These are phyloP conservation scores for Leavenworthia alabamica DNA, from an alignment of 345 rosid genomes.

Conservation along the genomic window DNA sequence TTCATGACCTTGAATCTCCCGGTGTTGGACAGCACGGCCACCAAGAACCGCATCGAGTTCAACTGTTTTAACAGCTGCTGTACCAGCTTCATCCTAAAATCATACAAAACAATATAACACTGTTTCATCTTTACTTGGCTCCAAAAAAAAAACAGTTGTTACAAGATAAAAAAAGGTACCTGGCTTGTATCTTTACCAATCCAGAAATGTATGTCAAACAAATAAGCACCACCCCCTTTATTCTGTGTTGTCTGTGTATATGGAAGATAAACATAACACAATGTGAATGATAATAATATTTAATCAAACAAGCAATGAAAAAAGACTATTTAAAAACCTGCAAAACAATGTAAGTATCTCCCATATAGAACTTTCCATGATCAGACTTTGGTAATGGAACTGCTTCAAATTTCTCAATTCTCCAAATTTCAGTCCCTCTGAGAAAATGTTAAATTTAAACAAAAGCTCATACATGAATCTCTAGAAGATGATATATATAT, in stretches of 20 bases:
- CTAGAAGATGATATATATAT: not conserved
- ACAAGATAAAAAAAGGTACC: too few species aligned
- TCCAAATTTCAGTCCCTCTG: constrained; percentile 99
- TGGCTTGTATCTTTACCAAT: constrained; percentile 94
- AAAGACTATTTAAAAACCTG: constrained; percentile 49
- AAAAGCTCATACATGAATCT: not conserved
- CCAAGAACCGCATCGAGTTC: constrained; percentile 93
- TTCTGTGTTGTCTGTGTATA: constrained; percentile 66
- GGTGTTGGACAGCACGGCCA: constrained; percentile 97
- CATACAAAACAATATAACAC: not conserved
- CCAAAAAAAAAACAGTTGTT: not conserved
- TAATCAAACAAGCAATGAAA: not conserved
- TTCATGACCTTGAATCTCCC: constrained; percentile 97
- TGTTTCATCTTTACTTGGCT: not conserved
- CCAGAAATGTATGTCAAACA: constrained; percentile 94
- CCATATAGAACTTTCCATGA: constrained; percentile 91
- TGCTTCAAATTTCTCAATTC: constrained; percentile 88
- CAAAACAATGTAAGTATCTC: constrained; percentile 86
- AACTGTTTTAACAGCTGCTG: constrained; percentile 94
- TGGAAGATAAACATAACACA: constrained; percentile 16
- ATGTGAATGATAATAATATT: not conserved
- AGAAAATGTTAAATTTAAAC: constrained; percentile 46
- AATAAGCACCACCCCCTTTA: constrained; percentile 83
- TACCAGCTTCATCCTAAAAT: constrained; percentile 88
- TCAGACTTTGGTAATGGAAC: constrained; percentile 81